Base-by-base conservation (phyloP, 805 yeast species). In the Dipodascus albidus region DNA sequence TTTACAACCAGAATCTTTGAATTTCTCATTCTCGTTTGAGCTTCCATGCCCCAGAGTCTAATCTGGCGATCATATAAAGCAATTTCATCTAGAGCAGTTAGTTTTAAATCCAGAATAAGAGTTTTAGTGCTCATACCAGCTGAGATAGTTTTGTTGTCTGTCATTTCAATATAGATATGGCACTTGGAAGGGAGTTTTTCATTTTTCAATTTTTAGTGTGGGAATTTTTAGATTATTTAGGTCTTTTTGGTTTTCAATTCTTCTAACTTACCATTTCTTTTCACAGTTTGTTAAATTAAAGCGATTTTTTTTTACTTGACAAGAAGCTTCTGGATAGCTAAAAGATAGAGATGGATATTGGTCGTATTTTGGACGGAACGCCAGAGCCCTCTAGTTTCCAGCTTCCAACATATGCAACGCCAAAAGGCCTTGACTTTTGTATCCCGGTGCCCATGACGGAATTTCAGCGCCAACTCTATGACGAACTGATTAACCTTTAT, bases 41-140 rank as follows among this genome's bases (percentile, higher is more conserved):
- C 95, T 31, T 86, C 95, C 64, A 93, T 74, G 1, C 99, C 99
- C 99, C 99, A 91, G 20, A 91, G 74, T 57, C 99, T 72, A 58
- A 91, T 90, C 68, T 91, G 99, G 55, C 99, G 79, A 68, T 91
- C 99, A 64, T 91, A 91, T 21, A 91, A 75, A 1, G 95, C 96
- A 54, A 90, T 80, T 64, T 90, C 97, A 62, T 89, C 96, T 68
- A 70, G 31, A 50, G 55, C 22, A 53, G 38, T 19, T 6, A 27
- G 33, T 6, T 27, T 27, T 27, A 6, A 27, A 27, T 27, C 33
- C n/a, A n/a, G n/a, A n/a, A n/a, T n/a, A n/a, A n/a, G 33, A 27
- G 33, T 17, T 38, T n/a, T 4, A 38, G 20, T 11, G 6, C 9
- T 38, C 44, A 11, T 38, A 38, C 44, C 44, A 38, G 44, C 44